phyloP scores from a whole-genome alignment of 805 yeast genomes.

The Candida multigemmis region DNA sequence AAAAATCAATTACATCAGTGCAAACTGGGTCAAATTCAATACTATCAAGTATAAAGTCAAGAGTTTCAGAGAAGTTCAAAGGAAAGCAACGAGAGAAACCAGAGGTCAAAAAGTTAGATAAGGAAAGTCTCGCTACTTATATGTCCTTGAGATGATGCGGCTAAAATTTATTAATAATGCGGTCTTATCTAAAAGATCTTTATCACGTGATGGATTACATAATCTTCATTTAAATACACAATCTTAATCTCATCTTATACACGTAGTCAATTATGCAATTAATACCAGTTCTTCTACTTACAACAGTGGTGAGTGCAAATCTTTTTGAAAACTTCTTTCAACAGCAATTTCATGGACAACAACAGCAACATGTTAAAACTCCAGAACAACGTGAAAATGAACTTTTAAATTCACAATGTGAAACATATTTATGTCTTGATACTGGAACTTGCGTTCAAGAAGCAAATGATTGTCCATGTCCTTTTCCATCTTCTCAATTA shows the following conservation, averaged over 20 bases:
- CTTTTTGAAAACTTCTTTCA: conserved; percentile 29
- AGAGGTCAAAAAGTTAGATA: too few relatives aligned
- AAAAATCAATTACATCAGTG: too few relatives aligned
- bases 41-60: too few relatives aligned
- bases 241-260: conserved; percentile 1
- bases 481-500: conserved; percentile 75
- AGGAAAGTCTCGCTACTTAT: too few relatives aligned
- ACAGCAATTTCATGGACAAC: conserved; percentile 11
- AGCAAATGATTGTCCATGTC: conserved; percentile 80
- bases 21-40: too few relatives aligned
- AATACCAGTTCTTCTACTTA: conserved; percentile 3
- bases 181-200: too few relatives aligned
- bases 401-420: conserved; percentile 41
- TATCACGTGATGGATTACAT: too few relatives aligned
- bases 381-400: conserved; percentile 29
- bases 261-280: neutral
- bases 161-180: too few relatives aligned
- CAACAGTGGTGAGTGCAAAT: conserved; percentile 15
- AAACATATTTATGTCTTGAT: conserved; percentile 69
- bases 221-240: too few relatives aligned
- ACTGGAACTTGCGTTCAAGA: conserved; percentile 68
- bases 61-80: too few relatives aligned
- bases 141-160: too few relatives aligned
- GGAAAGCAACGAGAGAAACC: too few relatives aligned
- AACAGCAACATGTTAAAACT: conserved; percentile 13